phyloP scores from a whole-genome alignment of 257 asterid genomes.

The Osmanthus fragrans region DNA sequence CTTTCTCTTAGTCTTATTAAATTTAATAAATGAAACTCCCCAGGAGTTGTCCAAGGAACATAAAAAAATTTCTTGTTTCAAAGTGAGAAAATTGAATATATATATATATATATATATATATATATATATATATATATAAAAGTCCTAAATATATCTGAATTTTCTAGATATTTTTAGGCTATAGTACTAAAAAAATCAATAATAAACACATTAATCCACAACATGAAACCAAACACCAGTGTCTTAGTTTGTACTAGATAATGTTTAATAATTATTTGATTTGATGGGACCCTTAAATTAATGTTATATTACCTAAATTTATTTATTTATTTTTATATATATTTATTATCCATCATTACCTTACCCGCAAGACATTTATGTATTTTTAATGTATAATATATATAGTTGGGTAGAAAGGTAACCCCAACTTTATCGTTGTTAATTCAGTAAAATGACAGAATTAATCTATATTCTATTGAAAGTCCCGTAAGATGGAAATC shows the following conservation, averaged over 20 bases:
- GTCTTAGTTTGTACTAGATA: neutral
- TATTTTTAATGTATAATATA: neutral
- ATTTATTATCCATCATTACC: neutral
- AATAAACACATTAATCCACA: too few relatives aligned
- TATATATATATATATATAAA: too few relatives aligned
- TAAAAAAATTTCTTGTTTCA: neutral
- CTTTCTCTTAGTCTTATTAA: neutral
- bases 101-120: too few relatives aligned
- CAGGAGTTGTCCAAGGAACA: neutral
- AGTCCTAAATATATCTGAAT: neutral
- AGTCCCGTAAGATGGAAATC: too few relatives aligned
- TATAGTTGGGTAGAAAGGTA: neutral
- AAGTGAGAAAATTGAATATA: too few relatives aligned
- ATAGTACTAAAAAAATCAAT: neutral
- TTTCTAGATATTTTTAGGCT: slow-evolving; percentile 12
- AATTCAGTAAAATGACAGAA: neutral
- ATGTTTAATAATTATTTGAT: slow-evolving; percentile 8
- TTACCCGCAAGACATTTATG: neutral
- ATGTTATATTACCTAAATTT: neutral
- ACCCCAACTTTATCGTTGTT: neutral
- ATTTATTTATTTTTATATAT: neutral
- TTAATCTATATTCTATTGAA: too few relatives aligned
- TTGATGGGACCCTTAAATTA: slow-evolving; percentile 12
- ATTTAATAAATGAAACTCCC: too few relatives aligned
- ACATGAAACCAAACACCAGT: neutral